Evolutionary conservation across 495 filamentous ascomycete genomes (phyloP).

Genomic region (Darksidea phi): DNA sequence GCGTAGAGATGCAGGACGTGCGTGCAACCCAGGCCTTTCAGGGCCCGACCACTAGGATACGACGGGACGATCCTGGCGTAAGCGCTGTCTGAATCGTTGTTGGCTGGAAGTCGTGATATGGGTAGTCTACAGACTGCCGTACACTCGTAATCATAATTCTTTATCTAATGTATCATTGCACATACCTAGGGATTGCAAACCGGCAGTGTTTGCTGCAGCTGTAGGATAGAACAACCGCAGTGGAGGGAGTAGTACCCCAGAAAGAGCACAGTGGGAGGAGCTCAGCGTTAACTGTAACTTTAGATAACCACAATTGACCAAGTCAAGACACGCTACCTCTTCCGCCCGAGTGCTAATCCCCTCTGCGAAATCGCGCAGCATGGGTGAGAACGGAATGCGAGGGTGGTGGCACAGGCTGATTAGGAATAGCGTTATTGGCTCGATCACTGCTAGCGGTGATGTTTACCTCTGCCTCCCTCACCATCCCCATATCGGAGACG

Average conservation of each 20-base stretch:
- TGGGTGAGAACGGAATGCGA: conserved; percentile 20
- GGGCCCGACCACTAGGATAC: conserved; percentile 27
- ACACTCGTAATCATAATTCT: conserved; percentile 16
- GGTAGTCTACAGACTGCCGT: conserved; percentile 19
- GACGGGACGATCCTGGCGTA: conserved; percentile 10
- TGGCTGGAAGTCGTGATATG: not conserved
- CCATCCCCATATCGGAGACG: conserved; percentile 22
- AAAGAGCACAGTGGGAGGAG: not conserved
- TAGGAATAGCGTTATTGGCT: conserved; percentile 35
- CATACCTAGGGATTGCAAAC: conserved; percentile 1
- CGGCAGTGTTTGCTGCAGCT: not conserved
- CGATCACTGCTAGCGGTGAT: conserved; percentile 23
- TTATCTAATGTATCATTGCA: conserved; percentile 23
- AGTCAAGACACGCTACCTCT: not conserved
- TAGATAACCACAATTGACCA: not conserved
- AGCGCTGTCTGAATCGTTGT: not conserved
- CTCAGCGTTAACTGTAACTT: not conserved
- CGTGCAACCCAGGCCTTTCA: conserved; percentile 35
- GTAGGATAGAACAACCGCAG: conserved; percentile 5
- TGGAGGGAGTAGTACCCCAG: too few species aligned
- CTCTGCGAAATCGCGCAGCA: not conserved
- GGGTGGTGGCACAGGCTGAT: conserved; percentile 23
- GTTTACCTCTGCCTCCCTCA: conserved; percentile 29
- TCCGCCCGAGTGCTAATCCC: not conserved
- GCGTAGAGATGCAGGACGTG: conserved; percentile 62